Evolutionary conservation across 768 basidiomycete species (phyloP).

Genomic region (Lyophyllum atratum): DNA sequence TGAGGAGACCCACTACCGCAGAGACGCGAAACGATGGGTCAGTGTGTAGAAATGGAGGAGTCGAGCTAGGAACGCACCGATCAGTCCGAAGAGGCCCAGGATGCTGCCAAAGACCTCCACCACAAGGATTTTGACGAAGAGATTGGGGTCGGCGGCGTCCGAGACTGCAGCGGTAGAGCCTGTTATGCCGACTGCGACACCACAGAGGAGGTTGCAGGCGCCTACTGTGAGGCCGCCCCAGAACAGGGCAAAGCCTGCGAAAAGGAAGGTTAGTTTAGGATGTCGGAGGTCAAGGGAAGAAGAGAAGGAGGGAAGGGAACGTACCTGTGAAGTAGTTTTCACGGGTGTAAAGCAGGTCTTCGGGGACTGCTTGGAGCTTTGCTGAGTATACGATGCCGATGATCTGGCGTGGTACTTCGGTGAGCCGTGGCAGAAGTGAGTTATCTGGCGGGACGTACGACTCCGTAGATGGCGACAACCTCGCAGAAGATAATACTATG

Average conservation of each 20-base stretch:
- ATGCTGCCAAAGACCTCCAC: conserved; percentile 95
- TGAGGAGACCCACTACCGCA: conserved; percentile 72
- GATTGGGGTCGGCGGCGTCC: conserved; percentile 90
- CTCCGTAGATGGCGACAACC: conserved; percentile 98
- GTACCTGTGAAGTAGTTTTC: conserved; percentile 92
- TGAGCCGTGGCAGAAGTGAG: neutral
- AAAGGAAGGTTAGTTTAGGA: neutral
- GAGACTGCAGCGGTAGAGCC: conserved; percentile 94
- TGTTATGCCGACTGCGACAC: conserved; percentile 91
- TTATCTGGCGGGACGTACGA: conserved; percentile 51
- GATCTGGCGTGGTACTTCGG: conserved; percentile 51
- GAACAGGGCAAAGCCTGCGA: conserved; percentile 85
- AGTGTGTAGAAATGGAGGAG: neutral
- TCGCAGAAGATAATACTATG: conserved; percentile 97
- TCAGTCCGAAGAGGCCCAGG: conserved; percentile 89
- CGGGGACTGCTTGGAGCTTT: conserved; percentile 66
- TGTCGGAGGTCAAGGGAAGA: neutral
- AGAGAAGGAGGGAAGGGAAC: conserved; percentile 1
- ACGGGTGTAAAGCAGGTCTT: conserved; percentile 73
- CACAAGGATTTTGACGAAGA: conserved; percentile 96
- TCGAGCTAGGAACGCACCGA: conserved; percentile 56
- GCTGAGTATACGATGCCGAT: conserved; percentile 96
- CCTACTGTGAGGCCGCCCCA: conserved; percentile 97
- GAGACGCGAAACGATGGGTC: conserved; percentile 1
- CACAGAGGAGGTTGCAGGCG: conserved; percentile 91